Base-by-base conservation (phyloP, 1,284 basidiomycete genomes). In the Malassezia nana region DNA sequence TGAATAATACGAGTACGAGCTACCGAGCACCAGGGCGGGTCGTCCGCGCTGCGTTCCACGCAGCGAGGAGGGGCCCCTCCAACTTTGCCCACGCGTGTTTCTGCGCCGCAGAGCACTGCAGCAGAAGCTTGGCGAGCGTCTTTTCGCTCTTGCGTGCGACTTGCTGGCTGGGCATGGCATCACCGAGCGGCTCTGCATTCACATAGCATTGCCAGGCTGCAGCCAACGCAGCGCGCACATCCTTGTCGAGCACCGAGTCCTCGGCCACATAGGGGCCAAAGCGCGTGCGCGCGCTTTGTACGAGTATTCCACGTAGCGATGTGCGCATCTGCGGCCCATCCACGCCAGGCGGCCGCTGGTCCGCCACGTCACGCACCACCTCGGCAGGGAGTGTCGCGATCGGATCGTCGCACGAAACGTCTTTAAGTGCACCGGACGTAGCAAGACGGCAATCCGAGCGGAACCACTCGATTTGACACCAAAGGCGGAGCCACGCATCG, bases 41-140 rank as follows among this genome's bases (percentile, higher is more conserved):
- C 35, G 18, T 38, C 35, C 35, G 13, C 5, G 48, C 48, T 15
- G 42, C 31, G 20, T 45, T 24, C 38, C 42, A 55, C 28, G 35
- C 31, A 16, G 20, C 6, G 18, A 45, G 35, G 3, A 33, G 42
- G 12, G 10, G 29, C 6, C 41, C 30, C 18, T 29, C 38, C 18
- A 56, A 40, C 13, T 26, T 22, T 29, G 18, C 20, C 10, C 20
- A 40, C 18, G 50, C 44, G 29, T 51, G 30, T 25, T 51, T 56
- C 29, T 56, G 54, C 9, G 30, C 54, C 7, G 29, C 20, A 1
- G 35, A 32, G 32, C 54, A 46, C 22, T 43, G 42, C 32, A 56
- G 46, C 40, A 60, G 56, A 31, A 63, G 60, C 10, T 50, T 53
- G 6, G 62, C 55, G 12, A 67, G 57, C 25, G 58, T 57, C n/a